Evolutionary conservation across 495 filamentous ascomycete genomes (phyloP).

Genomic region (Astrothelium subdiscretum): DNA sequence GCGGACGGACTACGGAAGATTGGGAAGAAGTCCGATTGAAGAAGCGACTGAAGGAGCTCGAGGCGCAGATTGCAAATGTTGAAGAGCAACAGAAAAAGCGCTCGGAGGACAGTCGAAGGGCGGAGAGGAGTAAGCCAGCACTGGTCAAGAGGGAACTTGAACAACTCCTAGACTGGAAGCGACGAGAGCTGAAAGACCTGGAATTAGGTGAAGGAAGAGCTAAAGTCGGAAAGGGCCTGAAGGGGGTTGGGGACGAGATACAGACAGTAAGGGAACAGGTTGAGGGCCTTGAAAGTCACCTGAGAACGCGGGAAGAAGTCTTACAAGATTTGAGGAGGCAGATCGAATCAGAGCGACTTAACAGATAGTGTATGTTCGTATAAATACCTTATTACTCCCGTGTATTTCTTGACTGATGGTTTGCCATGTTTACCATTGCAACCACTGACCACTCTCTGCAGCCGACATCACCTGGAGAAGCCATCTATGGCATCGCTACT

Average conservation of each 20-base stretch:
- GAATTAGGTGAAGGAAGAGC: slow-evolving; percentile 28
- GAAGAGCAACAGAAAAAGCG: slow-evolving; percentile 50
- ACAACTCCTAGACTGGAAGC: slow-evolving; percentile 73
- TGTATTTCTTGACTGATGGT: not conserved
- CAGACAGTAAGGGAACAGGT: slow-evolving; percentile 34
- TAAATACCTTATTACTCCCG: not conserved
- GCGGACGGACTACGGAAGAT: slow-evolving; percentile 53
- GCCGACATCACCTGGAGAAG: too few relatives aligned
- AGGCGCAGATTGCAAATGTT: slow-evolving; percentile 67
- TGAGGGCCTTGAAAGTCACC: slow-evolving; percentile 32
- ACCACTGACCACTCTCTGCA: too few relatives aligned
- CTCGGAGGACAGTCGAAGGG: slow-evolving; percentile 38
- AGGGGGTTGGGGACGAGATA: slow-evolving; percentile 41
- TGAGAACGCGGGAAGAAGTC: slow-evolving; percentile 35
- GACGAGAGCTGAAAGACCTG: slow-evolving; percentile 45
- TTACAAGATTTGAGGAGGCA: slow-evolving; percentile 38
- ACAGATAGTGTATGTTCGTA: not conserved
- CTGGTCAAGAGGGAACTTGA: slow-evolving; percentile 89
- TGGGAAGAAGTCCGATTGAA: slow-evolving; percentile 96
- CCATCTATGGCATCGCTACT: too few relatives aligned
- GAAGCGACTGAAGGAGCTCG: slow-evolving; percentile 78
- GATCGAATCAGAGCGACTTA: slow-evolving; percentile 48
- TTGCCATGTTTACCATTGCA: not conserved
- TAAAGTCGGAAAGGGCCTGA: slow-evolving; percentile 28
- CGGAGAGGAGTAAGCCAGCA: slow-evolving; percentile 56